Conservation (phyloP, 1,284 basidiomycete species). For the Microbotryum violaceum region DNA sequence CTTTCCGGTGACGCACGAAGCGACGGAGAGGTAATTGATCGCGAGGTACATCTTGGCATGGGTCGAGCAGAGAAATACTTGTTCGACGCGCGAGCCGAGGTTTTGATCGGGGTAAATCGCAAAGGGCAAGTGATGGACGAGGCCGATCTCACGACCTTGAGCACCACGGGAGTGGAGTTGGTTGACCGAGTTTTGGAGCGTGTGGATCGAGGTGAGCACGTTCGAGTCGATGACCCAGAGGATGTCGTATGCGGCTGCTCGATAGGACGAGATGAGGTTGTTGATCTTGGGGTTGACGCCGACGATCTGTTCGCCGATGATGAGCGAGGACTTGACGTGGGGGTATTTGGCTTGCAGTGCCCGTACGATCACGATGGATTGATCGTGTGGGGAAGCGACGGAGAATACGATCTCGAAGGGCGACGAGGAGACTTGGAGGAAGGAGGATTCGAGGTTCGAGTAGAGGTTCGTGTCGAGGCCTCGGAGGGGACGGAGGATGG, state of each 20-base stretch:
- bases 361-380: conserved; percentile 67
- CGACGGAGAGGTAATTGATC: conserved; percentile 74
- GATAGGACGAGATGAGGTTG: conserved; percentile 81
- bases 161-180: conserved; percentile 45
- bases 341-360: conserved; percentile 70
- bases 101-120: conserved; percentile 55
- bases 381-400: conserved; percentile 71
- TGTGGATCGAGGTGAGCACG: conserved; percentile 67
- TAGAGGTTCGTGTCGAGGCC: conserved; percentile 87
- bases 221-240: conserved; percentile 97
- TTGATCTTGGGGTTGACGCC: conserved; percentile 98
- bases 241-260: conserved; percentile 73
- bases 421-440: conserved; percentile 76
- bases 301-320: conserved; percentile 53
- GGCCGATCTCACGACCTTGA: conserved; percentile 50
- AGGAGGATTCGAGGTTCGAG: conserved; percentile 85
- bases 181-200: conserved; percentile 77
- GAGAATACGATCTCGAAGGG: conserved; percentile 76
- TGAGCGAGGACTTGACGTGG: conserved; percentile 57
- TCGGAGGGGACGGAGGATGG: conserved; percentile 81
- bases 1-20: conserved; percentile 96
- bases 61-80: conserved; percentile 90
- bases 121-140: conserved; percentile 95
- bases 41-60: conserved; percentile 99
- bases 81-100: conserved; percentile 78